Evolutionary conservation across 495 filamentous ascomycete species (phyloP).

Genomic region (Daldinia grandis): DNA sequence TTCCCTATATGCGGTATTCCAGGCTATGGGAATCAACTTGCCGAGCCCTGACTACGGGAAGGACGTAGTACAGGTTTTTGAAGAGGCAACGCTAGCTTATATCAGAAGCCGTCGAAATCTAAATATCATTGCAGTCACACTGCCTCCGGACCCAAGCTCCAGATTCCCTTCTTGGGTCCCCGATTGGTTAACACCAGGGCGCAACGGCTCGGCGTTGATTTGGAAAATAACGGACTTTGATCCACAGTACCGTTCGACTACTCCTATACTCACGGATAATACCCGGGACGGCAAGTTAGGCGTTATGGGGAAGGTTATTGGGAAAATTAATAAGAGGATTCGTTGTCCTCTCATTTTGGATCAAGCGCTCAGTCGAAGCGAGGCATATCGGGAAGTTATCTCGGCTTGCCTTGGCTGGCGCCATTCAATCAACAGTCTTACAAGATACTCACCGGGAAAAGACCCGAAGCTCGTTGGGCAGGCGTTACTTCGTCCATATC

Average conservation of each 20-base stretch:
- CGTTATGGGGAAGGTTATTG: background rate
- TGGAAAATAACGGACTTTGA: background rate
- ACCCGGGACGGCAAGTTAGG: background rate
- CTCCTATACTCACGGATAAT: background rate
- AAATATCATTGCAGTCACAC: background rate
- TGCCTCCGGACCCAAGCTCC: background rate
- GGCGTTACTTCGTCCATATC: background rate
- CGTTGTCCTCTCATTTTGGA: background rate
- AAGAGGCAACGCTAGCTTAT: background rate
- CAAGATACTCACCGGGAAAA: background rate
- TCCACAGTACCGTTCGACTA: background rate
- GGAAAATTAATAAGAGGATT: background rate
- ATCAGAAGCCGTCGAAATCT: slow-evolving; percentile 1
- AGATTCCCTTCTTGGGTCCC: background rate
- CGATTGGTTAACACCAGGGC: background rate
- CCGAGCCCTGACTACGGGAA: background rate
- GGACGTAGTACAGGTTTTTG: background rate
- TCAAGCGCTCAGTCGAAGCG: background rate
- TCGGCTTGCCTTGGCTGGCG: background rate
- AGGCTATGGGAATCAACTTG: background rate
- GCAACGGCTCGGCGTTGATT: background rate
- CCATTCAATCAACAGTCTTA: background rate
- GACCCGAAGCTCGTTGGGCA: background rate
- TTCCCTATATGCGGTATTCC: background rate
- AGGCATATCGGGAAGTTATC: background rate